Evolutionary conservation across 164 flowering plant species (phyloP).

Genomic region (Tetracentron sinense): DNA sequence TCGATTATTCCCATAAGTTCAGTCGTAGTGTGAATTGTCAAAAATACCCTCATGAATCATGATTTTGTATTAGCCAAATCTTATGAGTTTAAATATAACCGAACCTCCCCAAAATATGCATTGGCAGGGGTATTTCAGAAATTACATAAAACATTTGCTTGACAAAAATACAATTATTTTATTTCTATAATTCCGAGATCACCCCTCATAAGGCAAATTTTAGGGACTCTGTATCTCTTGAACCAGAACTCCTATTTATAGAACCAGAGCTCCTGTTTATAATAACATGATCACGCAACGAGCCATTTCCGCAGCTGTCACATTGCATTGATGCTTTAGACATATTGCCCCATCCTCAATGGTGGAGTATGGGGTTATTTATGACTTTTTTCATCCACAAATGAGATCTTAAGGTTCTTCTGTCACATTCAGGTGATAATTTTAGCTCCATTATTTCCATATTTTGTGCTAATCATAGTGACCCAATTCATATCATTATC

Average conservation of each 20-base stretch:
- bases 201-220: too few species aligned
- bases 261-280: background rate
- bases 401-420: background rate
- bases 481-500: conserved; percentile 15
- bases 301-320: background rate
- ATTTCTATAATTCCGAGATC: too few species aligned
- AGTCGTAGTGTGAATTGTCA: background rate
- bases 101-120: too few species aligned
- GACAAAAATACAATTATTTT: too few species aligned
- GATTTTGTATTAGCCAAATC: background rate
- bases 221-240: too few species aligned
- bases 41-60: background rate
- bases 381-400: too few species aligned
- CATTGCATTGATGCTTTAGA: background rate
- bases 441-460: conserved; percentile 23
- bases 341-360: background rate
- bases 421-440: background rate
- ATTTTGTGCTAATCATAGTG: background rate
- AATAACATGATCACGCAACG: background rate
- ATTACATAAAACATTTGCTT: too few species aligned
- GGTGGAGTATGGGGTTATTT: too few species aligned
- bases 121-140: too few species aligned
- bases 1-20: too few species aligned
- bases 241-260: too few species aligned
- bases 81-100: too few species aligned